Evolutionary conservation across 169 alveolate genomes (phyloP).

Genomic region (Cystoisospora suis): DNA sequence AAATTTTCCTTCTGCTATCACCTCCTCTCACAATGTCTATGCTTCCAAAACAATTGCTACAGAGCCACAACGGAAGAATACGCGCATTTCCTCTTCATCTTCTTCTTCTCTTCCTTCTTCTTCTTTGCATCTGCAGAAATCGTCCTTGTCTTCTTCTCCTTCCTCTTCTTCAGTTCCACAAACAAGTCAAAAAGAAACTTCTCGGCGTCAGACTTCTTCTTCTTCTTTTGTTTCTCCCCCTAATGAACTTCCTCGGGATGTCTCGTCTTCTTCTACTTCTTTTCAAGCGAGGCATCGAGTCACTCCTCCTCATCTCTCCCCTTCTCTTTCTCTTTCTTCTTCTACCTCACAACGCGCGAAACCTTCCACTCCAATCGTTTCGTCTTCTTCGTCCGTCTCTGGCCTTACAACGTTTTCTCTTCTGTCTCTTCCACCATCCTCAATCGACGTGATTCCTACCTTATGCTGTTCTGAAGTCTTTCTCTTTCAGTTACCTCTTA

Average conservation of each 20-base stretch:
- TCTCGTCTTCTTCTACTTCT: neutral
- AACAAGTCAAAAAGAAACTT: too few relatives aligned
- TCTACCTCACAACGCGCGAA: neutral
- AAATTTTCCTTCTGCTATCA: neutral
- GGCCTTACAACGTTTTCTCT: too few relatives aligned
- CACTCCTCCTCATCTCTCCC: neutral
- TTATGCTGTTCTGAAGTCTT: too few relatives aligned
- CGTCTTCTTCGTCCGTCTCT: too few relatives aligned
- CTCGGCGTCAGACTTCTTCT: neutral
- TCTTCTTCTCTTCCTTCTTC: conserved; percentile 4
- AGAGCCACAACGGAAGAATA: neutral
- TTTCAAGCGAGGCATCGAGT: too few relatives aligned
- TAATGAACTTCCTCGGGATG: neutral
- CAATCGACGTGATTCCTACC: too few relatives aligned
- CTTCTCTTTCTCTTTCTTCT: neutral
- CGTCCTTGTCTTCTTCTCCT: neutral
- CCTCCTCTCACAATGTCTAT: too few relatives aligned
- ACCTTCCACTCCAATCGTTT: too few relatives aligned
- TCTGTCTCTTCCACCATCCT: too few relatives aligned
- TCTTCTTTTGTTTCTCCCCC: neutral
- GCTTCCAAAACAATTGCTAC: neutral
- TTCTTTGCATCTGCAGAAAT: neutral
- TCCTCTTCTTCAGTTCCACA: neutral
- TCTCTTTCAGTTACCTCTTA: too few relatives aligned
- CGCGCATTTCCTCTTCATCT: neutral